These are phyloP conservation scores for Rhynchosporium secalis DNA, from an alignment of 2,329 filamentous ascomycete species.

Conservation along the genomic window DNA sequence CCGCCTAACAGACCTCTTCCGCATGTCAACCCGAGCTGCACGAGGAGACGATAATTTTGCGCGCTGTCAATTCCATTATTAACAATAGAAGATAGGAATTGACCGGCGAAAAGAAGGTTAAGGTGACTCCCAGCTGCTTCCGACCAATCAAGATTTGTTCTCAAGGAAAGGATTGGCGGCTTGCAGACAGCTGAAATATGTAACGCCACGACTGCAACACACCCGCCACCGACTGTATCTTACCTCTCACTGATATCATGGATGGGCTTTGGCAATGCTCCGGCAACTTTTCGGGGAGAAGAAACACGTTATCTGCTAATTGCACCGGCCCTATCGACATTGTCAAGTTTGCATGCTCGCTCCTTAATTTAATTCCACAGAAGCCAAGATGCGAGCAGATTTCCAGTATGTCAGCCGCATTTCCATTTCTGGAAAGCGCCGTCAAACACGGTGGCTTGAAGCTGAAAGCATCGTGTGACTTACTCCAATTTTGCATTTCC, in stretches of 20 bases:
- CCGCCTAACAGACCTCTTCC: too few relatives aligned
- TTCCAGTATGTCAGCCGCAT: conserved; percentile 12
- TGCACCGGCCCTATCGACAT: neutral
- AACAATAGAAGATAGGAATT: neutral
- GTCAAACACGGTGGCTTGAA: conserved; percentile 1
- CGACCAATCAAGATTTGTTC: neutral
- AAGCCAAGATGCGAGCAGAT: neutral
- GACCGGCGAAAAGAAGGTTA: neutral
- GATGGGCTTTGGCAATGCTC: neutral
- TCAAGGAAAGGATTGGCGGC: neutral
- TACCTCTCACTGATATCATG: neutral
- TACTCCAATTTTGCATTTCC: neutral
- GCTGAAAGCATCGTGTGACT: neutral
- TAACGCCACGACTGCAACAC: conserved; percentile 10
- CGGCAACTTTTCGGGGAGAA: neutral
- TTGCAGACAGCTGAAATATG: neutral
- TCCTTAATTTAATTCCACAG: neutral
- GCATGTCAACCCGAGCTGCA: too few relatives aligned
- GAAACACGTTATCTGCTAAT: neutral
- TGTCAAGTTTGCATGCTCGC: neutral
- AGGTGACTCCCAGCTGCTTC: neutral
- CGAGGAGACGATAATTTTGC: too few relatives aligned
- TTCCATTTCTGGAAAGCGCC: conserved; percentile 9
- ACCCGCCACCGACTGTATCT: neutral
- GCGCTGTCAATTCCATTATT: too few relatives aligned